Evolutionary conservation across 2,329 filamentous ascomycete species (phyloP), one percentile per base, ranked within the genome.

Genomic region (Xylaria polymorpha): DNA sequence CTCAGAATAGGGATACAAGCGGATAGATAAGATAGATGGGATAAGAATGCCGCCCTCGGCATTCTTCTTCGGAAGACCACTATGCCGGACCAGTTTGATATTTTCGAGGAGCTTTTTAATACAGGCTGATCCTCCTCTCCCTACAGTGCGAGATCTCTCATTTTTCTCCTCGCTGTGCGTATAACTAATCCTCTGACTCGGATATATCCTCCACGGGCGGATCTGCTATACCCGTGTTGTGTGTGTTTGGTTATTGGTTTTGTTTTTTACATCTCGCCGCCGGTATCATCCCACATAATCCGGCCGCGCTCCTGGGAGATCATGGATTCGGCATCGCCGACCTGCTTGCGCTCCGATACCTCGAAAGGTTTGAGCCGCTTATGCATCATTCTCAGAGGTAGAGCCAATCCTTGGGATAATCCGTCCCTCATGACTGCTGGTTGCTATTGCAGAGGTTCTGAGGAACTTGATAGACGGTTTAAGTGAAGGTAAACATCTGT

Each of bases 401-500:
- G 79, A 78, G 88, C 85, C 88, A 91, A 86, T 91, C 89, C 90
- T 90, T 85, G 89, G 81, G 86, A 83, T 78, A 81, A 79, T 77
- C 87, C 87, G 82, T 90, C 91, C 88, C 92, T 94, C 91, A 90
- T 94, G 92, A 93, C 92, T 87, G 91, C 90, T 94, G 89, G 88
- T 89, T 90, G 86, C 88, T 96, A 98, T 93, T 98, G 95, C 61
- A 99, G 86, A 73, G 96, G 96, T 81, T 99, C 96, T 32, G 94
- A 98, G 44, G 94, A 97, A 74, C 94, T 97, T 51, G 94, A 97
- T 32, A 99, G 87, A 65, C 96, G 90, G 84, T 99, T 99, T 60
- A 99, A 89, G 81, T 99, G 96, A 57, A 99, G 92, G 83, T 99
- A 99, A 61, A 98, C 96, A 79, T 99, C 96, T 60, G 96, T 99